A percentile compares a stretch with the other conserved stretches of the same genome.
Conservation (phyloP, 805 yeast species). For the Ogataea degrootiae region DNA sequence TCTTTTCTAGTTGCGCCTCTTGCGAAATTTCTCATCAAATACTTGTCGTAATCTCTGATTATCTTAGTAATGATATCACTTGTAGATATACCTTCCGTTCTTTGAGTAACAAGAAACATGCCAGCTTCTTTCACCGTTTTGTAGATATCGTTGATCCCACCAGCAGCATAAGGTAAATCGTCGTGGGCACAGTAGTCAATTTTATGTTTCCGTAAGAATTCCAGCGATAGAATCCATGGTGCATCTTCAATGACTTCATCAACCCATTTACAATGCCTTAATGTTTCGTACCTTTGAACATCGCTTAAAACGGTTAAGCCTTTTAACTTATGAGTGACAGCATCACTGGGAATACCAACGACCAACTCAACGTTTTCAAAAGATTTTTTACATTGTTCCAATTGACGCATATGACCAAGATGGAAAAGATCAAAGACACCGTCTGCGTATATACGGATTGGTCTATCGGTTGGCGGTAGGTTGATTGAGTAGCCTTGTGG, state of each 20-base stretch:
- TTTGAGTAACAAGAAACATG: slow-evolving; percentile 87
- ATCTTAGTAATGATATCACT: slow-evolving; percentile 94
- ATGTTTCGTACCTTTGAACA: slow-evolving; percentile 83
- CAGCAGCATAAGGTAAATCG: slow-evolving; percentile 88
- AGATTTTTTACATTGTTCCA: slow-evolving; percentile 94
- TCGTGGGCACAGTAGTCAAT: slow-evolving; percentile 98
- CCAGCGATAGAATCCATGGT: slow-evolving; percentile 91
- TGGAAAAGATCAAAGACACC: slow-evolving; percentile 97
- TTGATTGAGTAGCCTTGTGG: slow-evolving; percentile 77
- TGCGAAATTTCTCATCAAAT: slow-evolving; percentile 93
- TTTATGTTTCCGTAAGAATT: slow-evolving; percentile 69
- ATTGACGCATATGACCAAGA: slow-evolving; percentile 95
- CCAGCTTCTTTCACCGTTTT: slow-evolving; percentile 88
- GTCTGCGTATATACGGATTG: slow-evolving; percentile 94
- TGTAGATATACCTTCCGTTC: slow-evolving; percentile 95
- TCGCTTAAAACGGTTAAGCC: slow-evolving; percentile 91
- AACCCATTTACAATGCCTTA: slow-evolving; percentile 94
- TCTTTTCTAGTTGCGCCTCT: slow-evolving; percentile 97
- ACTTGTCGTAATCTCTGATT: slow-evolving; percentile 93
- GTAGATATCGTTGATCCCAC: slow-evolving; percentile 88
- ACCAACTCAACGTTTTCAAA: slow-evolving; percentile 80
- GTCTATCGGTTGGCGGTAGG: slow-evolving; percentile 78
- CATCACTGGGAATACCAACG: slow-evolving; percentile 88
- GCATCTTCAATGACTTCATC: slow-evolving; percentile 94
- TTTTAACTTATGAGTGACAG: slow-evolving; percentile 84